Percentiles rank a stretch among this genome's conserved stretches.
These are phyloP conservation scores for Trichaptum fuscoviolaceum DNA, from an alignment of 768 basidiomycete species.

Conservation along the genomic window DNA sequence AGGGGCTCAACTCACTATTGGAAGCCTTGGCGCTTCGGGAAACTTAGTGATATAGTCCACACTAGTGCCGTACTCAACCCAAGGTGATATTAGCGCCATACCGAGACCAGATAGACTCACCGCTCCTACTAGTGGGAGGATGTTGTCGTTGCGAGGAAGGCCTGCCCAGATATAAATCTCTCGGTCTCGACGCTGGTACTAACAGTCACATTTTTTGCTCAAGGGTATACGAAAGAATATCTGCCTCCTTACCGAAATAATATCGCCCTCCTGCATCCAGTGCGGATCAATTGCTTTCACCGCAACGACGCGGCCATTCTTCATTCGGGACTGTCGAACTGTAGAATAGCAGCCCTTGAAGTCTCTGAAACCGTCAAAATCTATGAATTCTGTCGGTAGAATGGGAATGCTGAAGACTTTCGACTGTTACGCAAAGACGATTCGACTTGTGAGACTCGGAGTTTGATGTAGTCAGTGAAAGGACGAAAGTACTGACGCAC, in stretches of 20 bases:
- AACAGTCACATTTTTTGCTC: background rate
- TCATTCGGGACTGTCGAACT: background rate
- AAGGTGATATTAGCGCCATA: conserved; percentile 13
- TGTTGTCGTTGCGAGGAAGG: conserved; percentile 10
- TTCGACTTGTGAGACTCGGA: no score
- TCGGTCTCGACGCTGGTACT: conserved; percentile 8
- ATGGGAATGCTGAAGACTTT: background rate
- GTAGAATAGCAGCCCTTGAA: background rate
- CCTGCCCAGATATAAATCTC: conserved; percentile 12
- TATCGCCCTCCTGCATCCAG: background rate
- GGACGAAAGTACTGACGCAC: background rate
- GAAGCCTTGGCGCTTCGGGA: conserved; percentile 8
- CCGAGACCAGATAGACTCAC: conserved; percentile 9
- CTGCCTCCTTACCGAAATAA: background rate
- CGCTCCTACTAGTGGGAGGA: conserved; percentile 11
- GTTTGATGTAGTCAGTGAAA: background rate
- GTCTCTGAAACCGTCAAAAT: background rate
- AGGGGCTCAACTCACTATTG: conserved; percentile 4
- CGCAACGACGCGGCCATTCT: background rate
- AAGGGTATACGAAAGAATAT: background rate
- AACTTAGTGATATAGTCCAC: conserved; percentile 7
- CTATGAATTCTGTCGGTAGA: background rate
- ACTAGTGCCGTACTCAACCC: conserved; percentile 4
- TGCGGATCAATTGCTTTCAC: background rate
- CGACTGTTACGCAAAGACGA: background rate